Conservation (phyloP, 495 filamentous ascomycete genomes). For the Cercophora scortea region DNA sequence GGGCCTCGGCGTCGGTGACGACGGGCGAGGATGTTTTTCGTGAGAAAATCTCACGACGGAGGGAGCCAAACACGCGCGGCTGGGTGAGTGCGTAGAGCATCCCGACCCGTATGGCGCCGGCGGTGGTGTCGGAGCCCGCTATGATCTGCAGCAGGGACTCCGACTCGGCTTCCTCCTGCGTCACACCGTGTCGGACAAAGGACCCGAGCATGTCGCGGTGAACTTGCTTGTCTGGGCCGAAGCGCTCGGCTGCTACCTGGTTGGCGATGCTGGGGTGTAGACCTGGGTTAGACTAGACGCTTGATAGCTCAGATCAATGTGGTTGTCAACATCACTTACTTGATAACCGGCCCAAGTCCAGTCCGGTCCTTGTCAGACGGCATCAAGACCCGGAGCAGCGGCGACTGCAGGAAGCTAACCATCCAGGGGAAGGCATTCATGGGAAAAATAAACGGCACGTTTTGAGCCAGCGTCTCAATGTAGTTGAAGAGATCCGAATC, state of each 20-base stretch:
- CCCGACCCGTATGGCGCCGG: conserved; percentile 48
- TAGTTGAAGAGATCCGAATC: conserved; percentile 51
- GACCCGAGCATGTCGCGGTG: conserved; percentile 34
- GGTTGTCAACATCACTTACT: background rate
- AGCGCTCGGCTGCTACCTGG: conserved; percentile 1
- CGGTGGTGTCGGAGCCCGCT: conserved; percentile 53
- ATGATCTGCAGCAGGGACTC: conserved; percentile 30
- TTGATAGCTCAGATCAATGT: too few species aligned
- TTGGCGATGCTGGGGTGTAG: background rate
- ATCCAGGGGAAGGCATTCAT: conserved; percentile 48
- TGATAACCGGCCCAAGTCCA: conserved; percentile 44
- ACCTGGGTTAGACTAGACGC: too few species aligned
- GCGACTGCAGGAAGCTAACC: conserved; percentile 44
- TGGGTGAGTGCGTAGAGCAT: conserved; percentile 46
- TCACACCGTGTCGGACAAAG: conserved; percentile 37
- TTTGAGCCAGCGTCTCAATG: conserved; percentile 42
- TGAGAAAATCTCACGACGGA: conserved; percentile 49
- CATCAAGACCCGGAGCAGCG: conserved; percentile 45
- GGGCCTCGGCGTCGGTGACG: conserved; percentile 29
- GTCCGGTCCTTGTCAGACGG: conserved; percentile 47
- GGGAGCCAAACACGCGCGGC: conserved; percentile 23
- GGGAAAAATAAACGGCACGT: conserved; percentile 40
- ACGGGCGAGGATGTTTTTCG: conserved; percentile 11
- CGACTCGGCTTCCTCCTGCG: conserved; percentile 29
- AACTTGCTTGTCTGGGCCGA: conserved; percentile 16